A percentile compares a stretch with the other conserved stretches of the same genome.
These are phyloP conservation scores for Diplosphaera chodatii DNA, from an alignment of 139 green algal species.

Conservation along the genomic window DNA sequence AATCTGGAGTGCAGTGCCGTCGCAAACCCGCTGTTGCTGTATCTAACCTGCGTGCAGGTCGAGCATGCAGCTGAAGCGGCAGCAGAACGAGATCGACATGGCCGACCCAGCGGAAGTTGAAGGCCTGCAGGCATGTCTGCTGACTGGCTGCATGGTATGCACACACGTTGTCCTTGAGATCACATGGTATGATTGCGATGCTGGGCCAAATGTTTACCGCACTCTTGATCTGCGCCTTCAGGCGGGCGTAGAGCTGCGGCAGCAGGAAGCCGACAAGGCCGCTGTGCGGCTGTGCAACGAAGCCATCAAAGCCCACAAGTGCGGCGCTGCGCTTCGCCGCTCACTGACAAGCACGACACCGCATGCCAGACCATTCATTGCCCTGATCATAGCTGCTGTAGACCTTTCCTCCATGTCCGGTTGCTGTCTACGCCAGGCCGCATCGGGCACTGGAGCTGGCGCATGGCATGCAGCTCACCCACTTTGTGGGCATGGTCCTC, in stretches of 20 bases:
- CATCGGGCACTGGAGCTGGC: conserved; percentile 48
- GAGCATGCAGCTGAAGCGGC: conserved; percentile 7
- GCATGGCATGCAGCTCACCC: conserved; percentile 30
- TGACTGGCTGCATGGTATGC: no score
- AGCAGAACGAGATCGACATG: conserved; percentile 1
- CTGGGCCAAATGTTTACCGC: no score
- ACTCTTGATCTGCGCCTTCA: no score
- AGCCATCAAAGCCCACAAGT: conserved; percentile 24
- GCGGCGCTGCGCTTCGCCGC: no score
- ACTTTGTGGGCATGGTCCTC: conserved; percentile 35
- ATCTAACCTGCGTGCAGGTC: conserved; percentile 2
- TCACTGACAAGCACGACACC: no score
- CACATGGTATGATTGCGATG: no score
- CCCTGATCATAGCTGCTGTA: no score
- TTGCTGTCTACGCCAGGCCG: conserved; percentile 1
- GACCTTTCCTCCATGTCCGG: no score
- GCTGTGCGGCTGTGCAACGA: conserved; percentile 32
- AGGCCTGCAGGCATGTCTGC: not conserved
- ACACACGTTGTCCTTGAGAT: no score
- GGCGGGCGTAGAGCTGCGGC: conserved; percentile 9
- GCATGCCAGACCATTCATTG: no score
- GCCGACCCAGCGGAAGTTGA: not conserved
- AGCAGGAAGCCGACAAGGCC: conserved; percentile 31
- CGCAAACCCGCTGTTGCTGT: no score
- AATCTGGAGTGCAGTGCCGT: no score